Evolutionary conservation across 31 red algal genomes (phyloP).

Genomic region (Porphyra umbilicalis): DNA sequence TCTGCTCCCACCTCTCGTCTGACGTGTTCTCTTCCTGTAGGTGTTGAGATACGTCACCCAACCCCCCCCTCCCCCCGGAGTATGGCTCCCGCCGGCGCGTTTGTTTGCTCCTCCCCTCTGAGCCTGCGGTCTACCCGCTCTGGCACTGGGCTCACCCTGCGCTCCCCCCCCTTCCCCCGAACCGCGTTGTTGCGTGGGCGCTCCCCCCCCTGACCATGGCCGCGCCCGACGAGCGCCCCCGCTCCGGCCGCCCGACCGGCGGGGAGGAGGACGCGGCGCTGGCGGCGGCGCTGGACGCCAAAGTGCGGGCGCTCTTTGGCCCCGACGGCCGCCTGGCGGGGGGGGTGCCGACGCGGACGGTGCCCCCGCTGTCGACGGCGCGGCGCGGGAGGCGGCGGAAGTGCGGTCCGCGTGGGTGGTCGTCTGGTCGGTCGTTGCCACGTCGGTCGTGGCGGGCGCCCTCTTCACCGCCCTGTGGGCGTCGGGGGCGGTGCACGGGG

Average conservation of each 20-base stretch:
- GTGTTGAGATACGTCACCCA: too few species aligned
- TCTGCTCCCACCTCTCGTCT: not conserved
- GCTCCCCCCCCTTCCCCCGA: not conserved
- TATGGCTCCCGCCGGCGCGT: not conserved
- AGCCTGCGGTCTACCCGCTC: not conserved
- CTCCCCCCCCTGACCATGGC: not conserved
- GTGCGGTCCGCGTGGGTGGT: slow-evolving; percentile 22
- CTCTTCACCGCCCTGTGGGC: slow-evolving; percentile 43
- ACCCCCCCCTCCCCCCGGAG: too few species aligned
- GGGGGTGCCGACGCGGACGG: not conserved
- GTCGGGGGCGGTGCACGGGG: slow-evolving; percentile 59
- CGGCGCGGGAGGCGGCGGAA: not conserved
- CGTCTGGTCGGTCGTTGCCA: slow-evolving; percentile 29
- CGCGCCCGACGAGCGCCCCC: not conserved
- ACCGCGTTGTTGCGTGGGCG: not conserved
- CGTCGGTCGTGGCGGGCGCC: slow-evolving; percentile 37
- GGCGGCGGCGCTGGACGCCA: not conserved
- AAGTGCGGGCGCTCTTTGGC: not conserved
- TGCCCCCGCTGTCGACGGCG: not conserved
- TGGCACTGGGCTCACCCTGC: not conserved
- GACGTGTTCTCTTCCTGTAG: too few species aligned
- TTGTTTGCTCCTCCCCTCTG: not conserved
- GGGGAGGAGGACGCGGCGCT: not conserved
- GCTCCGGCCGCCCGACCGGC: not conserved
- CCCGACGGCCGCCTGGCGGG: not conserved